These are phyloP conservation scores for Globisporangium takayamanum DNA, from an alignment of 352 stramenopile genomes.

Conservation along the genomic window DNA sequence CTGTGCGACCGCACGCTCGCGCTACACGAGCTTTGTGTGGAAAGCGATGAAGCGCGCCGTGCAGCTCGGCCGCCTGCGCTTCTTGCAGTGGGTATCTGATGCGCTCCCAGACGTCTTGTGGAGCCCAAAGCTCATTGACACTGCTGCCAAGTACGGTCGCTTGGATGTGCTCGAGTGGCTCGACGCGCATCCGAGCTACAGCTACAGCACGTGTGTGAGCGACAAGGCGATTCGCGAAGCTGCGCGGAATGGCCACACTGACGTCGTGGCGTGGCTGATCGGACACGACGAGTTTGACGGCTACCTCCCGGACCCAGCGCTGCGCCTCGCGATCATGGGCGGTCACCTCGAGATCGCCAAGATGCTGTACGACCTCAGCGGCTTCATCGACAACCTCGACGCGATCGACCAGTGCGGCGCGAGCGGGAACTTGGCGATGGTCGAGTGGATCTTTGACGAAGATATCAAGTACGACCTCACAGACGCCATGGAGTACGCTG, in stretches of 20 bases:
- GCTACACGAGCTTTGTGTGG: conserved; percentile 9
- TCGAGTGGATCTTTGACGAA: conserved; percentile 12
- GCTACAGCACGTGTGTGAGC: conserved; percentile 6
- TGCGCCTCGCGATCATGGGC: conserved; percentile 10
- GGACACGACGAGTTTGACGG: conserved; percentile 5
- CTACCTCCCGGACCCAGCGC: conserved; percentile 9
- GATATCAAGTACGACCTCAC: conserved; percentile 12
- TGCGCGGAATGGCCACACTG: conserved; percentile 3
- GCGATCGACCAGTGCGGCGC: conserved; percentile 9
- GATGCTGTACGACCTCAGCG: conserved; percentile 9
- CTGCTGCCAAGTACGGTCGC: conserved; percentile 10
- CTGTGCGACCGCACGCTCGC: neutral
- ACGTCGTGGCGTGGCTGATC: conserved; percentile 9
- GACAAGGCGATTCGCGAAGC: conserved; percentile 11
- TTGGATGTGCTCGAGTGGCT: conserved; percentile 8
- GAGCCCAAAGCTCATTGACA: conserved; percentile 10
- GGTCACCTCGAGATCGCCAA: conserved; percentile 13
- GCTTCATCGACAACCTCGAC: conserved; percentile 11
- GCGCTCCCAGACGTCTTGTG: conserved; percentile 4
- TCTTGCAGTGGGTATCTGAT: conserved; percentile 9
- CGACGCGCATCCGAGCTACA: conserved; percentile 3
- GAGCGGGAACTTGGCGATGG: conserved; percentile 10
- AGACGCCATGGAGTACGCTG: conserved; percentile 18
- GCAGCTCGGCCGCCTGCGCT: conserved; percentile 4
- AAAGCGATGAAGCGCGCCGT: conserved; percentile 13